Evolutionary conservation across 73 alveolate species (phyloP).

Genomic region (Paramecium tetraurelia): DNA sequence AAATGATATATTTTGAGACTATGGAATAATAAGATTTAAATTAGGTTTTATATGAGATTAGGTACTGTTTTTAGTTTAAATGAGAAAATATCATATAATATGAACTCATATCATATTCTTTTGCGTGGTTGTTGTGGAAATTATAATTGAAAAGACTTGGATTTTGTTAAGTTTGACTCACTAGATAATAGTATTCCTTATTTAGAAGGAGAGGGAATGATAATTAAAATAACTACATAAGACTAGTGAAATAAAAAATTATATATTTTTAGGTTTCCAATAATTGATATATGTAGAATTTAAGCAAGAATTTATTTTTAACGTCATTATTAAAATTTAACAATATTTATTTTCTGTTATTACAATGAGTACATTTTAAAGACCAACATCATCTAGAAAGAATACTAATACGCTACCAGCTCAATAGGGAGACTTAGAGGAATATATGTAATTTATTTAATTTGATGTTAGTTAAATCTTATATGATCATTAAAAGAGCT

Average conservation of each 20-base stretch:
- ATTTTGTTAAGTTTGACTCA: too few species aligned
- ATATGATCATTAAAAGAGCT: slow-evolving; percentile 50
- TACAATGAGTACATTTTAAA: background rate
- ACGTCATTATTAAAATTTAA: background rate
- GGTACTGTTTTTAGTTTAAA: too few species aligned
- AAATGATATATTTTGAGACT: too few species aligned
- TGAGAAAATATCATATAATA: too few species aligned
- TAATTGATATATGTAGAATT: background rate
- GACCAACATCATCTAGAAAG: background rate
- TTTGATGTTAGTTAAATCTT: background rate
- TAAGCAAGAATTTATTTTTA: background rate
- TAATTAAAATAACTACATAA: too few species aligned
- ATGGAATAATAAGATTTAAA: background rate
- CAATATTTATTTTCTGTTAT: background rate
- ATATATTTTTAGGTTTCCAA: background rate
- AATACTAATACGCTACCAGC: slow-evolving; percentile 1
- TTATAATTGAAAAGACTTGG: too few species aligned
- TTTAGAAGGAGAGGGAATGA: too few species aligned
- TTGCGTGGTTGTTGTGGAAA: too few species aligned
- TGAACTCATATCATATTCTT: too few species aligned
- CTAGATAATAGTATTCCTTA: too few species aligned
- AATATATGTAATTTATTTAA: background rate
- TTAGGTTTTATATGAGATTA: too few species aligned
- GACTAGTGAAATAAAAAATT: background rate
- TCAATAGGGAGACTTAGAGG: slow-evolving; percentile 21